Base-by-base conservation (phyloP, 1,284 basidiomycete species). In the Acaromyces ingoldii region DNA sequence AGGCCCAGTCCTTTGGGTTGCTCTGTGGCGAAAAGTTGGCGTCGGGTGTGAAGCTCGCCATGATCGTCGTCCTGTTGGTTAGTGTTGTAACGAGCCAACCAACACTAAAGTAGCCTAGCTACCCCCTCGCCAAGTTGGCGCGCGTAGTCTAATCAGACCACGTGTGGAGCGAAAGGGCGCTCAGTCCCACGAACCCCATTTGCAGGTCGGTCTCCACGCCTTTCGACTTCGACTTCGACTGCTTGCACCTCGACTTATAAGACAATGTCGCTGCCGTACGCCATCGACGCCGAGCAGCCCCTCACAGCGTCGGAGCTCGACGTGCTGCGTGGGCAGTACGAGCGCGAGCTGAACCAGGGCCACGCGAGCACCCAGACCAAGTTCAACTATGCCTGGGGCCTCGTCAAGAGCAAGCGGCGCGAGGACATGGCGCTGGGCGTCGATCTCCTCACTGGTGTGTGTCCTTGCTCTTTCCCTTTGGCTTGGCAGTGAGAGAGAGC, bases 321-420 rank as follows among this genome's bases (percentile, higher is more conserved):
- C 78, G 91, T 92, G 53, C 79, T 96, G 39, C 80, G 85, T 53
- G 72, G 82, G 53, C 92, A 96, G 74, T 93, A 93, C 78, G 84
- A 90, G 80, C 88, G 85, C 76, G 91, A 97, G 76, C 80, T 85
- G 25, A 79, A 83, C 2, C 84, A 62, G 11, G 84, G 85, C 34
- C 91, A 96, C 76, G 83, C 95, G 53, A 91, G 90, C 2, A 84
- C 88, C 2, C 95, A 99, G 79, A 93, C 91, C 48, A 95, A 91
- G 78, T 99, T 99, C 81, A 98, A 98, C 80, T 93, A 88, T 77
- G 88, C 92, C 57, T 76, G 76, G 80, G 93, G 91, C 4, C 81
- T 95, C 28, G 70, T 74, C 51, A 73, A 73, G 60, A 65, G 61
- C 53, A 59, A 58, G 49, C 50, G 49, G 36, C 46, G 72, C 11